Evolutionary conservation across 257 asterid genomes (phyloP), one percentile per base, ranked within the genome.

Genomic region (Solanum clarkiae): DNA sequence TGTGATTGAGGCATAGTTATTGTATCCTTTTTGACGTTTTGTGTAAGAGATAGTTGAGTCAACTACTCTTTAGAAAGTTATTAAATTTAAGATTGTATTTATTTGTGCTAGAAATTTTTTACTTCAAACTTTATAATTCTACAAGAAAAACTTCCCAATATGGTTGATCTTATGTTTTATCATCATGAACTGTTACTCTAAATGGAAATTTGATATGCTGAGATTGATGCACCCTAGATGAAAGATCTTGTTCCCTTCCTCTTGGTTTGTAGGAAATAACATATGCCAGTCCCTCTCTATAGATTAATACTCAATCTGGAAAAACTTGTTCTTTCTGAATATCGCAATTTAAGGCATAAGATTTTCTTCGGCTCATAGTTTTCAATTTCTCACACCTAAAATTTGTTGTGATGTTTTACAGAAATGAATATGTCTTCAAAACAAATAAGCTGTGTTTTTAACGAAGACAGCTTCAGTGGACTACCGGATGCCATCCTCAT

Each of bases 401-500:
- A 79, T 53, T 13, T 79, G 49, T 16, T 16, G 13, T 26, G 45
- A 15, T 53, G 82, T 53, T 54, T 15, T 79, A 49, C 82, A 79
- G 65, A 53, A 79, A 6, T 53, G 63, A 79, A 53, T 22, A n/a
- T 53, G 63, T 79, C 65, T 24, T 2, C 82, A 51, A 79, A 40
- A 1, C 12, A 17, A 77, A 79, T 47, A 6, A 79, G 65, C 45
- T 26, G 47, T 79, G 15, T 53, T 42, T 53, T 53, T 53, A 51
- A 71, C 15, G 72, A 81, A 55, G 91, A 88, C 84, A 66, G 22
- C 8, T 15, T 87, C 5, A 88, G 86, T 70, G 87, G 36, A 53
- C 82, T 90, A 56, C 91, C 89, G 6, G 91, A 87, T 81, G 69
- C 51, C 3, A 86, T 90, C 47, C 88, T 90, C 40, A 32, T 82